Conservation (phyloP, 2,329 filamentous ascomycete species). For the Fusarium poae region DNA sequence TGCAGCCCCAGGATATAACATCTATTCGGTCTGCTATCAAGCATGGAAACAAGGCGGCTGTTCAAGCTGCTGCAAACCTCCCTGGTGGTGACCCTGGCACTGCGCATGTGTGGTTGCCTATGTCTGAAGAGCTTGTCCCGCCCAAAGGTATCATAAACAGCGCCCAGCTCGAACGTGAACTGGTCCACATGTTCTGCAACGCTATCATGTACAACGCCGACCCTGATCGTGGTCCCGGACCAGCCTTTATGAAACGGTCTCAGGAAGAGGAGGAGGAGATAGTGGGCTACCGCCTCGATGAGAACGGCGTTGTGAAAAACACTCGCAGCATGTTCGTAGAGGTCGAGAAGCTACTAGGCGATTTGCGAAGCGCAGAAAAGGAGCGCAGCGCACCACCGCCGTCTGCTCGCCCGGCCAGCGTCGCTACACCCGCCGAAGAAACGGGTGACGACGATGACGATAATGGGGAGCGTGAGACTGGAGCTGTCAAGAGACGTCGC, state of each 20-base stretch:
- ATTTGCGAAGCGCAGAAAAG: constrained; percentile 80
- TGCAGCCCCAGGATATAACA: constrained; percentile 82
- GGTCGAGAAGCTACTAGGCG: constrained; percentile 82
- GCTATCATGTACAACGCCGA: constrained; percentile 98
- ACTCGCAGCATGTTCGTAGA: constrained; percentile 91
- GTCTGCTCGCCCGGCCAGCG: constrained; percentile 54
- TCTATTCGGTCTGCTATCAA: constrained; percentile 81
- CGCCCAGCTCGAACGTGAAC: constrained; percentile 89
- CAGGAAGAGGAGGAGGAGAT: constrained; percentile 61
- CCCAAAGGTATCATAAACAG: constrained; percentile 94
- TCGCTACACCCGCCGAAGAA: constrained; percentile 59
- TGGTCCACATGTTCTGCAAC: constrained; percentile 97
- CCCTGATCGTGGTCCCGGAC: constrained; percentile 76
- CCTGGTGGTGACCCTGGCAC: constrained; percentile 70
- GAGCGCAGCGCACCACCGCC: constrained; percentile 58
- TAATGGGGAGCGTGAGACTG: constrained; percentile 57
- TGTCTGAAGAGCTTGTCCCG: constrained; percentile 82
- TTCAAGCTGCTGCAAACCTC: constrained; percentile 71
- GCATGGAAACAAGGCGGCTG: constrained; percentile 75
- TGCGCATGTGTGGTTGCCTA: constrained; percentile 72
- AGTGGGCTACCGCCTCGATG: constrained; percentile 76
- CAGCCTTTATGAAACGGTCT: constrained; percentile 66
- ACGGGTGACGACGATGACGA: constrained; percentile 66
- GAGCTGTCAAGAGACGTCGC: constrained; percentile 55
- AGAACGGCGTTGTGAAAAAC: constrained; percentile 89